Conservation (phyloP, 208 protist genomes). For the Wallacemonas sp. region DNA sequence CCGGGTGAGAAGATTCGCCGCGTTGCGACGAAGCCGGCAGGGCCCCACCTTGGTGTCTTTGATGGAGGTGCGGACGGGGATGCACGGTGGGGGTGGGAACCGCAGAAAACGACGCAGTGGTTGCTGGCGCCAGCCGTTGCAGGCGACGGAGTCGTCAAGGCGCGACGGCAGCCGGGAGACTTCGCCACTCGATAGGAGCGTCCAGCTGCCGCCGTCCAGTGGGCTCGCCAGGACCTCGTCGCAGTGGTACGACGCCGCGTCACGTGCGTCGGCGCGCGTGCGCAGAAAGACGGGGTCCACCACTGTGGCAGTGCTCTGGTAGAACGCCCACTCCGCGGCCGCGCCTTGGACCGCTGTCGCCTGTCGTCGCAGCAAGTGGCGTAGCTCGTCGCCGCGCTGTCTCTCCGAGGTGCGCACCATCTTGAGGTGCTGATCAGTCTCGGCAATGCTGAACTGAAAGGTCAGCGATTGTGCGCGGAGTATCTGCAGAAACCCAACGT, state of each 20-base stretch:
- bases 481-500: conserved; percentile 4
- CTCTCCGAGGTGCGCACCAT: neutral
- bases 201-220: neutral
- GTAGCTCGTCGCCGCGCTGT: conserved; percentile 7
- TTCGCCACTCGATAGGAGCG: conserved; percentile 2
- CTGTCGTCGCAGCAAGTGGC: neutral
- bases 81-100: conserved; percentile 48
- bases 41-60: conserved; percentile 8
- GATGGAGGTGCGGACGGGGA: conserved; percentile 30
- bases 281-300: conserved; percentile 47
- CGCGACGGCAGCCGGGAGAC: neutral
- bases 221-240: too few species aligned
- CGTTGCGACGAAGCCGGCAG: conserved; percentile 32
- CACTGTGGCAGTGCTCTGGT: conserved; percentile 40
- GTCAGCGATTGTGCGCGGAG: neutral
- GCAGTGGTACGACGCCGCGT: neutral
- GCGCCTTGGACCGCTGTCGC: neutral
- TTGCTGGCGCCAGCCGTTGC: conserved; percentile 11
- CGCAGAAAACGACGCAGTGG: conserved; percentile 55
- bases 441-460: conserved; percentile 10
- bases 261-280: neutral
- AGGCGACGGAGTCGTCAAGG: neutral
- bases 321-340: conserved; percentile 24
- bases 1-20: conserved; percentile 39
- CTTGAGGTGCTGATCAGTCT: conserved; percentile 17